Evolutionary conservation across 2,329 filamentous ascomycete species (phyloP).

Genomic region (Xylaria sp.): DNA sequence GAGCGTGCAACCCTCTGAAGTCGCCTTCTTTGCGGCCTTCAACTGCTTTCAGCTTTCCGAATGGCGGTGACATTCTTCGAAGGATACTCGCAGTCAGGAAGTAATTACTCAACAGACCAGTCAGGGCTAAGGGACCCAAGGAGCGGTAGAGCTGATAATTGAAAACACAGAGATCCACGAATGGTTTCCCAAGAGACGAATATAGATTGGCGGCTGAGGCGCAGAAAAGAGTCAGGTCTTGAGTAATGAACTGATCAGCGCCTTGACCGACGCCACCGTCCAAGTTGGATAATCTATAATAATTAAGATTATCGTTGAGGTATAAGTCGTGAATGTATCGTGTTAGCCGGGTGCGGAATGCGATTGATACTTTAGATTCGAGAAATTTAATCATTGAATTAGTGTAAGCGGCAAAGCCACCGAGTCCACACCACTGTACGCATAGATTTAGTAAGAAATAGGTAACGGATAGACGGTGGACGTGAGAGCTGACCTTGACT

Average conservation of each 20-base stretch:
- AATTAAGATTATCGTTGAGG: constrained; percentile 91
- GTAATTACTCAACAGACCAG: constrained; percentile 88
- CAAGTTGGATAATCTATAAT: constrained; percentile 92
- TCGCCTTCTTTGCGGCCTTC: constrained; percentile 95
- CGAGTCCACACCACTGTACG: constrained; percentile 83
- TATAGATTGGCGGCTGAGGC: constrained; percentile 90
- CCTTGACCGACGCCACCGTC: constrained; percentile 92
- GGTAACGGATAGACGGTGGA: not conserved
- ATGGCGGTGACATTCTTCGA: constrained; percentile 86
- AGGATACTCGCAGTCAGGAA: constrained; percentile 91
- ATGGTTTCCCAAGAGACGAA: constrained; percentile 94
- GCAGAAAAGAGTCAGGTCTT: constrained; percentile 95
- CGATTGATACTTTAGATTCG: constrained; percentile 97
- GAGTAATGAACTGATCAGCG: constrained; percentile 96
- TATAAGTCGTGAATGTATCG: constrained; percentile 98
- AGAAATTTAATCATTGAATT: constrained; percentile 99
- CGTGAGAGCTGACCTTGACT: constrained; percentile 62
- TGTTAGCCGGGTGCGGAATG: constrained; percentile 92
- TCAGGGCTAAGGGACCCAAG: constrained; percentile 84
- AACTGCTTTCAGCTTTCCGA: constrained; percentile 94
- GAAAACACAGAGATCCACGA: constrained; percentile 97
- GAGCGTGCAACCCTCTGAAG: constrained; percentile 87
- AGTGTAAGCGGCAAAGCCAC: constrained; percentile 91
- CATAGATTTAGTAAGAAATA: constrained; percentile 19
- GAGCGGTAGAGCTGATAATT: constrained; percentile 96